phyloP scores from a whole-genome alignment of 2,329 filamentous ascomycete species.

The Fusarium paranaense region DNA sequence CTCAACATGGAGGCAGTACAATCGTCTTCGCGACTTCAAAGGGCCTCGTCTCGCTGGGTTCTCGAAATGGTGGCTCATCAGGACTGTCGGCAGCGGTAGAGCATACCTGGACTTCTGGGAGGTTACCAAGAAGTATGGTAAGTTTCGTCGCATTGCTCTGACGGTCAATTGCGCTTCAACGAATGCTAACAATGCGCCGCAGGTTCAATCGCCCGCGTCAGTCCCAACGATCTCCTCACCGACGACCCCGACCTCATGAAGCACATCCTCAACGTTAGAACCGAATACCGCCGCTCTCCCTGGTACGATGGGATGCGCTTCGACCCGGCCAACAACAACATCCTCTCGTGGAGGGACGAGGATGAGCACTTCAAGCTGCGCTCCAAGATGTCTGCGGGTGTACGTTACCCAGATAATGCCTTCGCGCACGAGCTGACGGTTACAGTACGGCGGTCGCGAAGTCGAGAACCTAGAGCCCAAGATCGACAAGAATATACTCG shows the following conservation, averaged over 20 bases:
- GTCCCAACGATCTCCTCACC: constrained; percentile 55
- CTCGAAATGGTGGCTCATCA: constrained; percentile 55
- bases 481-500: constrained; percentile 60
- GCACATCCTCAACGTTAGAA: constrained; percentile 49
- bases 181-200: neutral
- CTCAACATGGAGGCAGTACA: constrained; percentile 46
- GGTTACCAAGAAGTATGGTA: constrained; percentile 51
- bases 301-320: constrained; percentile 65
- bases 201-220: constrained; percentile 54
- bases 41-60: constrained; percentile 53
- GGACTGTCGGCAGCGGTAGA: constrained; percentile 46
- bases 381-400: constrained; percentile 63
- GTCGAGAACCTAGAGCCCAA: constrained; percentile 61
- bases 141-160: constrained; percentile 6
- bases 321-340: constrained; percentile 62
- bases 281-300: constrained; percentile 48
- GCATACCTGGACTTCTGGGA: constrained; percentile 52
- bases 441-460: constrained; percentile 62
- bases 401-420: constrained; percentile 33
- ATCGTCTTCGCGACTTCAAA: constrained; percentile 54
- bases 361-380: constrained; percentile 55
- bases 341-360: constrained; percentile 62
- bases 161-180: neutral
- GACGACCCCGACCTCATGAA: constrained; percentile 53
- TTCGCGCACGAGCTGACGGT: neutral